Base-by-base conservation (phyloP, 768 basidiomycete species). In the Glaciozyma martinii region DNA sequence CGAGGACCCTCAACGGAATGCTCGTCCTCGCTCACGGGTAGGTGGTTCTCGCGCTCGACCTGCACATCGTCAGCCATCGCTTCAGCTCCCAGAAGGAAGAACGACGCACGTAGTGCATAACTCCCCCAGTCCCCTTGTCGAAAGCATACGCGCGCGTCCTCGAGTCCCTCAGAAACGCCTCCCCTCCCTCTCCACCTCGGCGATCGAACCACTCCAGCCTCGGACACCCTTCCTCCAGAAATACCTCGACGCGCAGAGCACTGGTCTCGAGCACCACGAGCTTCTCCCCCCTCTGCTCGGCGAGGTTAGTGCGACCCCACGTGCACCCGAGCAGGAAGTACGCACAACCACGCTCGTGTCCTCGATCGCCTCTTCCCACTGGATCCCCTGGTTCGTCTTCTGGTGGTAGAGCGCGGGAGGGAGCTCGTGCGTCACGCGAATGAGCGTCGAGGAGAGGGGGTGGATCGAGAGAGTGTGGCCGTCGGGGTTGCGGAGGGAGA, bases 21-120 rank as follows among this genome's bases (percentile, higher is more conserved):
- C 56, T 56, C 56, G 56, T 56, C 56, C 42, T 56, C 56, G 25
- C 23, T n/a, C 13, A 56, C 56, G 23, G 56, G 56, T 25, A 56
- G 40, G 25, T 42, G 29, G 27, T 42, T 42, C 42, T 56, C 56
- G 25, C 56, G 37, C 25, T 56, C 56, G 21, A n/a, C 23, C 56
- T 56, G 15, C 5, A 43, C n/a, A 12, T 5, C 19, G 9, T 40
- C 3, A 42, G 23, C 18, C 13, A 27, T 13, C 5, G n/a, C 32
- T 25, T 19, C 32, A 23, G 19, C 27, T 18, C 3, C 30, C 27
- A 53, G 15, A 9, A 27, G 15, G 3, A 8, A 25, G 23, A 42
- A 9, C 5, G 25, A 19, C 56, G 2, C 21, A 56, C 56, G 25
- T 56, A 56, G 15, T 56, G 56, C 18, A 56, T 13, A 8, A 56